Conservation (phyloP, 768 basidiomycete genomes). For the Lactarius tabidus region DNA sequence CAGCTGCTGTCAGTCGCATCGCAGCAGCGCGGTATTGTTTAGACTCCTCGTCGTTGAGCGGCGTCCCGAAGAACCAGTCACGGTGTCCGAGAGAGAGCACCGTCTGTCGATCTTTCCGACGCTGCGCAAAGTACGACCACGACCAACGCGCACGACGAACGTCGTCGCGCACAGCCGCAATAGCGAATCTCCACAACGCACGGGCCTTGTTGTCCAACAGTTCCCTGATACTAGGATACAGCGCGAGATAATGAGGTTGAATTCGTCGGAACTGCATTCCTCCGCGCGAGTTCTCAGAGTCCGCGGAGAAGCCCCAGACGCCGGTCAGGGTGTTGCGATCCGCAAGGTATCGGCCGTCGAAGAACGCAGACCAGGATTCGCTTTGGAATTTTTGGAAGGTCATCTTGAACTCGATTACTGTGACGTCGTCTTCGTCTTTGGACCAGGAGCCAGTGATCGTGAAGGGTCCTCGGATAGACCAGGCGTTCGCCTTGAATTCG, state of each 20-base stretch:
- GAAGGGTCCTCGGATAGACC: slow-evolving; percentile 19
- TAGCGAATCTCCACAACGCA: slow-evolving; percentile 34
- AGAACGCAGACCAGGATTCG: slow-evolving; percentile 8
- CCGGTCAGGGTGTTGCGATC: slow-evolving; percentile 15
- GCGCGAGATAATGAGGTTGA: slow-evolving; percentile 27
- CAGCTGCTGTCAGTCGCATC: slow-evolving; percentile 26
- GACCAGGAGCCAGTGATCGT: slow-evolving; percentile 23
- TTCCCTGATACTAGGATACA: slow-evolving; percentile 28
- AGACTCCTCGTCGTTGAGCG: slow-evolving; percentile 23
- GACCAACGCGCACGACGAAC: slow-evolving; percentile 30
- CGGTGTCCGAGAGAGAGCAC: slow-evolving; percentile 31
- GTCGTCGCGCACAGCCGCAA: slow-evolving; percentile 25
- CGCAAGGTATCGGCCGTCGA: slow-evolving; percentile 3
- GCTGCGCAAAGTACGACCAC: slow-evolving; percentile 33
- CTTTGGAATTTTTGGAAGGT: slow-evolving; percentile 12
- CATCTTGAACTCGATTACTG: slow-evolving; percentile 22
- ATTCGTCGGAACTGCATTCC: slow-evolving; percentile 30
- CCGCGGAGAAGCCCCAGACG: neutral
- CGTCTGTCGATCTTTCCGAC: slow-evolving; percentile 28
- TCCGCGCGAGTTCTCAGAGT: neutral
- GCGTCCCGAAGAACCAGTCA: slow-evolving; percentile 23
- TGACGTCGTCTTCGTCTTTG: slow-evolving; percentile 15
- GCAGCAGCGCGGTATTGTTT: slow-evolving; percentile 19
- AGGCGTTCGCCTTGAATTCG: slow-evolving; percentile 15
- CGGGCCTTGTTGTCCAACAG: slow-evolving; percentile 28